Evolutionary conservation across 2,329 filamentous ascomycete genomes (phyloP), one percentile per base, ranked within the genome.

Genomic region (Stachybotrys chlorohalonatus): DNA sequence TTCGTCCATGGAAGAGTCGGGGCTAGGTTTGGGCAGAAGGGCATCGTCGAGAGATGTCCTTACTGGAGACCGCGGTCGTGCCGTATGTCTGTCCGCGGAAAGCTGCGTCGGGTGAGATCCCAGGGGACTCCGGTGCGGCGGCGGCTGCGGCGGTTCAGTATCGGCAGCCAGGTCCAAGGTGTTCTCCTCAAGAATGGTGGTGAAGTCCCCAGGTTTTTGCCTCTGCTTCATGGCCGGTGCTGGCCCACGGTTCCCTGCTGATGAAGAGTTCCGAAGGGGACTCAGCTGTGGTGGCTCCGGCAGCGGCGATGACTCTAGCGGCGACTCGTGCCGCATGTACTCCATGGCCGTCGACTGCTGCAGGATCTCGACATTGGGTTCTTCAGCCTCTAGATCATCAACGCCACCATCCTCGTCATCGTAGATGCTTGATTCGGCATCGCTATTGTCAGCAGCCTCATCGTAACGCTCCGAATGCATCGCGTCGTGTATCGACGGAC

Each of bases 231-330:
- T 58, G 24, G 51, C 17, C 17, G 59, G 59, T 11, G 68, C 57
- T 51, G 66, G 56, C 39, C 73, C 66, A 58, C 72, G 58, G 59
- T 83, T 83, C 3, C 76, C 80, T 0, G 78, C 77, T 1, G 77
- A 73, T 11, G 70, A 69, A 2, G 75, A 79, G 55, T 80, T 76
- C 51, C 75, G 75, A 0, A 85, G 69, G 1, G 82, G 81, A 51
- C 73, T 78, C 51, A 79, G 59, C 51, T 74, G 76, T 15, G 72
- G 77, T 1, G 75, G 74, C 42, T 72, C 66, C 0, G 77, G 76
- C 2, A 80, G 65, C 2, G 78, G 74, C 2, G 76, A 71, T 2
- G 78, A 75, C 15, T 73, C 69, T 36, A 70, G 58, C 3, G 67
- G 69, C 16, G 51, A 53, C 3, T 59, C 56, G 13, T 58, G 60